phyloP scores from a whole-genome alignment of 345 rosid genomes.

The Excoecaria cochinchinensis region DNA sequence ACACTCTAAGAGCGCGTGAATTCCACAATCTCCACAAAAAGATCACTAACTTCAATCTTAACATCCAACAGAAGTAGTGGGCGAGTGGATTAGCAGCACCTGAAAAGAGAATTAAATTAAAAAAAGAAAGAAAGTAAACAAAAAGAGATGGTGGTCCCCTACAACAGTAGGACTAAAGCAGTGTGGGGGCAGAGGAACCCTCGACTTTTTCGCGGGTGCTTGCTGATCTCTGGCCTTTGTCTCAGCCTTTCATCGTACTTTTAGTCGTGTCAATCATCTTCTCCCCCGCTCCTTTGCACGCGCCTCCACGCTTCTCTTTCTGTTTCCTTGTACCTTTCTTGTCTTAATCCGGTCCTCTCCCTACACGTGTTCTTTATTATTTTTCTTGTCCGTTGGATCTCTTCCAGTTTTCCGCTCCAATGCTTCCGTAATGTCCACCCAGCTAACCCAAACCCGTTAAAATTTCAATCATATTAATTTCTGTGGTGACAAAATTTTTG shows the following conservation, averaged over 20 bases:
- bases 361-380: slow-evolving; percentile 17
- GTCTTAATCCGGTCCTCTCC: background rate
- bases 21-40: background rate
- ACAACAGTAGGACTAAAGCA: slow-evolving; percentile 11
- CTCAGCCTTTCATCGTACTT: slow-evolving; percentile 61
- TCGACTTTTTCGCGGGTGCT: slow-evolving; percentile 65
- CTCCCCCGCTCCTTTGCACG: slow-evolving; percentile 9
- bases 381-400: background rate
- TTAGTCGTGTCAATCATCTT: slow-evolving; percentile 38
- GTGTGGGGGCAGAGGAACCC: slow-evolving; percentile 39
- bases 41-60: background rate
- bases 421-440: background rate
- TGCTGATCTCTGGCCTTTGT: slow-evolving; percentile 16
- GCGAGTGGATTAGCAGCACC: background rate
- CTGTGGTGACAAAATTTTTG: too few species aligned
- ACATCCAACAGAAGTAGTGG: too few species aligned
- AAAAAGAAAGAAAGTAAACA: background rate
- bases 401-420: background rate
- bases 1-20: background rate
- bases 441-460: background rate
- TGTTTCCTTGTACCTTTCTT: background rate
- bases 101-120: background rate
- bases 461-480: too few species aligned
- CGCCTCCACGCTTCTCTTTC: slow-evolving; percentile 19
- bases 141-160: background rate